Evolutionary conservation across 1,139 yeast species (phyloP), one percentile per base, ranked within the genome.

Genomic region (Pichiaceae sp.): DNA sequence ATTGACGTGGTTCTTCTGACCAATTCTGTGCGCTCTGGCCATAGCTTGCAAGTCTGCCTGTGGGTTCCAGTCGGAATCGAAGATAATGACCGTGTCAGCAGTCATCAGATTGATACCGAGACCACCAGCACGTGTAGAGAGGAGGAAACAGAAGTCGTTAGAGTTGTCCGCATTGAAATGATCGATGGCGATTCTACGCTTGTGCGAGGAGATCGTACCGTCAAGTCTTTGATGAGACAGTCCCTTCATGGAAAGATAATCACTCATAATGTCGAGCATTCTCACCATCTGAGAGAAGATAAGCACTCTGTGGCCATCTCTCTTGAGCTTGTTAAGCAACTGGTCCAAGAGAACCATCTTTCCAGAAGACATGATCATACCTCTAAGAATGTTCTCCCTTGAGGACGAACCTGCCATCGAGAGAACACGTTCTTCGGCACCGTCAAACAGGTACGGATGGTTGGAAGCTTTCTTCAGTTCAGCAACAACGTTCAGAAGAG

Each of bases 11-110:
- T 85, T 87, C 60, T 91, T 91, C 59, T 91, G 99, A 14, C 99
- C 99, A 54, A 91, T 91, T 68, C 99, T 79, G 63, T 91, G 99
- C 3, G 98, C 99, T 63, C 99, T 78, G 0, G 98, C 99, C 99
- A 93, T 93, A 4, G 98, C 98, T 62, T 91, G 97, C 49, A 89
- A 66, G 70, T 89, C 98, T 1, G 97, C 97, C 61, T 91, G 97
- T 1, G 97, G 97, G 55, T 91, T 91, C 99, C 99, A 91, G 64
- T 91, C 99, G 11, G 96, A 84, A 62, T 91, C 99, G 62, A 91
- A 91, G 32, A 91, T 87, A 49, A 91, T 85, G 26, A 91, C 99
- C 4, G 98, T 91, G 55, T 91, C 99, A 3, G 99, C 98, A 4
- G 98, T 91, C 97, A 89, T 91, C 56, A 93, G 70, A 57, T 91